phyloP scores from a whole-genome alignment of 371 early-diverging fungal genomes.

The Parasitella parasitica region DNA sequence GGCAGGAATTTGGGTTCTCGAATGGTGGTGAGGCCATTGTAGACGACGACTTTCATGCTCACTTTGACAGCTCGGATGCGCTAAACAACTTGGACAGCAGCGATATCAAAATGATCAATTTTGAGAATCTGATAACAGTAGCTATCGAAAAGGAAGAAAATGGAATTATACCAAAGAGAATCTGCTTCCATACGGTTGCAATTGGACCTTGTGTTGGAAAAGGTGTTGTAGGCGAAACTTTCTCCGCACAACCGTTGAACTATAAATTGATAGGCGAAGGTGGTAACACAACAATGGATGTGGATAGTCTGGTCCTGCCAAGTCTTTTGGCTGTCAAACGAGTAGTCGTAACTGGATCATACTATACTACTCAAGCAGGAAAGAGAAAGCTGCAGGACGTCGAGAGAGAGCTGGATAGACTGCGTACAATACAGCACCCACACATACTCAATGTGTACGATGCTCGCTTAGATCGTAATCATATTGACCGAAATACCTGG shows the following conservation, averaged over 20 bases:
- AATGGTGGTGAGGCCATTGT: constrained; percentile 20
- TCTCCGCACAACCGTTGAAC: constrained; percentile 39
- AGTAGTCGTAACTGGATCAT: constrained; percentile 37
- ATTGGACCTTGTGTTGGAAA: constrained; percentile 43
- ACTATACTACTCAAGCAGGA: constrained; percentile 53
- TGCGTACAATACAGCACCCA: constrained; percentile 54
- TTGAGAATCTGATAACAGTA: constrained; percentile 52
- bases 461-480: constrained; percentile 49
- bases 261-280: constrained; percentile 26
- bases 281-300: constrained; percentile 19
- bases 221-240: constrained; percentile 40
- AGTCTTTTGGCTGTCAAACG: constrained; percentile 40
- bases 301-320: constrained; percentile 24
- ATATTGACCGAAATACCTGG: constrained; percentile 41
- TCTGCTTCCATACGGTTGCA: constrained; percentile 44
- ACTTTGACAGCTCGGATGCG: constrained; percentile 16
- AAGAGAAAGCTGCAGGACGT: constrained; percentile 62
- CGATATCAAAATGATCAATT: constrained; percentile 44
- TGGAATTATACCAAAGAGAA: constrained; percentile 15
- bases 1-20: constrained; percentile 36
- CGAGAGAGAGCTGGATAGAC: constrained; percentile 59
- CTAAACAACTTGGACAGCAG: constrained; percentile 16
- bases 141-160: constrained; percentile 47
- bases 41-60: constrained; percentile 32
- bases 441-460: constrained; percentile 58